Percentiles rank a stretch among this genome's conserved stretches.
Evolutionary conservation across 2,329 filamentous ascomycete genomes (phyloP).

Genomic region (Periconia sp.): DNA sequence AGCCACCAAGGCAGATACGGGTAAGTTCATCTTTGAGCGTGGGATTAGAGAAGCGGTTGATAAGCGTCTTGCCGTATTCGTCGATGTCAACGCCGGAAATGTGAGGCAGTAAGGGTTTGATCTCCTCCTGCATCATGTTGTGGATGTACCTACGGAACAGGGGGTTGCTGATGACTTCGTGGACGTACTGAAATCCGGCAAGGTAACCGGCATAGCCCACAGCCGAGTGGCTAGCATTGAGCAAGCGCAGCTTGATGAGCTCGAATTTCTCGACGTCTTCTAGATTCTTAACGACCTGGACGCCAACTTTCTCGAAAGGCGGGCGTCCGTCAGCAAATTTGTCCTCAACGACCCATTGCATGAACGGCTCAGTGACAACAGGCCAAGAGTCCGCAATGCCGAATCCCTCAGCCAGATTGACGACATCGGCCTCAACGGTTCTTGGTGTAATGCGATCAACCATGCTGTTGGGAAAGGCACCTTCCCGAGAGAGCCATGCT

Average conservation of each 20-base stretch:
- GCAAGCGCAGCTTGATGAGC: conserved; percentile 34
- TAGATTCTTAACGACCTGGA: conserved; percentile 34
- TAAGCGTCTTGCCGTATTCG: conserved; percentile 33
- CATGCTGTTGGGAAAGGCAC: conserved; percentile 40
- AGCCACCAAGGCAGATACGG: conserved; percentile 37
- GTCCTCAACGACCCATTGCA: conserved; percentile 38
- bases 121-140: conserved; percentile 38
- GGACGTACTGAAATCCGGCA: conserved; percentile 32
- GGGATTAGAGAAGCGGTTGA: conserved; percentile 34
- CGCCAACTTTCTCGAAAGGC: conserved; percentile 35
- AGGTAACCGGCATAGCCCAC: conserved; percentile 36
- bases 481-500: conserved; percentile 31
- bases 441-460: conserved; percentile 38
- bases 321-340: conserved; percentile 36
- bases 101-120: conserved; percentile 33
- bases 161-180: conserved; percentile 33
- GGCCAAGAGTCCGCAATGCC: conserved; percentile 34
- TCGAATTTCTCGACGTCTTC: conserved; percentile 36
- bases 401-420: conserved; percentile 26
- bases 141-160: conserved; percentile 30
- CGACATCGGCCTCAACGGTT: conserved; percentile 29
- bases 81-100: conserved; percentile 35
- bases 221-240: conserved; percentile 34
- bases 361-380: conserved; percentile 36
- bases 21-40: conserved; percentile 36